A percentile compares a stretch with the other conserved stretches of the same genome.
Conservation (phyloP, 108 stramenopile genomes). For the Pseudonitzschia pungens region DNA sequence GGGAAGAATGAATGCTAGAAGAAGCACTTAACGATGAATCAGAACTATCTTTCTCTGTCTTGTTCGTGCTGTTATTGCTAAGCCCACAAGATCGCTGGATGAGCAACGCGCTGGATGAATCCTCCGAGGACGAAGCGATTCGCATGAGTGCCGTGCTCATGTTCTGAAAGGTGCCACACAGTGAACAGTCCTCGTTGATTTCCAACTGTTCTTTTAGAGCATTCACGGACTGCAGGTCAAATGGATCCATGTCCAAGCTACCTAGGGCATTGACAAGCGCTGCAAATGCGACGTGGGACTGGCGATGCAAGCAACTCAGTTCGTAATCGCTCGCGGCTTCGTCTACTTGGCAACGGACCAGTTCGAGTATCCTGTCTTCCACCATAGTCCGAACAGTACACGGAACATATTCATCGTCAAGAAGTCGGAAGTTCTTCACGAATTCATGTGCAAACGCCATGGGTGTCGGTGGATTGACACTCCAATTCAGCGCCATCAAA, state of each 20-base stretch:
- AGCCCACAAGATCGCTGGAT: neutral
- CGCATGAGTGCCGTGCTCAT: neutral
- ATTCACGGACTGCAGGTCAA: neutral
- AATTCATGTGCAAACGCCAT: slow-evolving; percentile 16
- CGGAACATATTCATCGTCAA: neutral
- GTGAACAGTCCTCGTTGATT: neutral
- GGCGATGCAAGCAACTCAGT: slow-evolving; percentile 7
- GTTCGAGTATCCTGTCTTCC: slow-evolving; percentile 8
- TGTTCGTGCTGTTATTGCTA: neutral
- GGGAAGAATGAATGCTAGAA: neutral
- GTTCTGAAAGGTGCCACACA: neutral
- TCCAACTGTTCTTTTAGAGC: neutral
- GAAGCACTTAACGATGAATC: neutral
- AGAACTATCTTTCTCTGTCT: neutral
- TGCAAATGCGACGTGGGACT: slow-evolving; percentile 26
- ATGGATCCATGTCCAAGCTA: neutral
- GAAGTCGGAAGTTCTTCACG: neutral
- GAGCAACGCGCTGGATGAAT: neutral
- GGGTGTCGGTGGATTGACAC: slow-evolving; percentile 47
- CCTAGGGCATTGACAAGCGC: slow-evolving; percentile 29
- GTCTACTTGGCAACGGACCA: slow-evolving; percentile 25
- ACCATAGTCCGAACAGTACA: neutral
- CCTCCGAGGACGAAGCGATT: neutral
- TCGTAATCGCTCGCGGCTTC: slow-evolving; percentile 22
- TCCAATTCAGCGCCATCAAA: slow-evolving; percentile 45